Percentiles rank a stretch among this genome's conserved stretches.
Conservation (phyloP, 2,329 filamentous ascomycete genomes). For the Seiridium cupressi region DNA sequence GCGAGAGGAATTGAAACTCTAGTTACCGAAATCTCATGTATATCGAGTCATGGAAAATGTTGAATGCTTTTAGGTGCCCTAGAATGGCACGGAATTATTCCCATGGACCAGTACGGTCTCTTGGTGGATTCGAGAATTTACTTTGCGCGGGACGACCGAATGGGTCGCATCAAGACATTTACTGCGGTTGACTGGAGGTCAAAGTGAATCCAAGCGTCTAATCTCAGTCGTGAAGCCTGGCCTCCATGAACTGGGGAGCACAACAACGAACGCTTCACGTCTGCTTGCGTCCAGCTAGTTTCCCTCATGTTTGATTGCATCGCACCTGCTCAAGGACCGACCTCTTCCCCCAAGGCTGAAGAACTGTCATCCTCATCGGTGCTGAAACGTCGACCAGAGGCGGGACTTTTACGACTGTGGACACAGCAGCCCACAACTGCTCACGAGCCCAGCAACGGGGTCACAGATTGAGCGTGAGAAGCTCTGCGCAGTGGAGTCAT, state of each 20-base stretch:
- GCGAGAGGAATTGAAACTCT: background rate
- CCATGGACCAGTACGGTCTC: no score
- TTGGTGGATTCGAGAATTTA: background rate
- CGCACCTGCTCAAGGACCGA: background rate
- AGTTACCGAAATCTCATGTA: background rate
- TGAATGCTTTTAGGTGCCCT: background rate
- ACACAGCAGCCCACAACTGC: background rate
- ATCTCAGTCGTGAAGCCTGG: background rate
- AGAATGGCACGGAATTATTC: no score
- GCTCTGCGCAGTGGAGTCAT: constrained; percentile 1
- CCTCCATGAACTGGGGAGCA: background rate
- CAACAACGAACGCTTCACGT: background rate
- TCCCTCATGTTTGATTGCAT: constrained; percentile 1
- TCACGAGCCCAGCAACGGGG: constrained; percentile 2
- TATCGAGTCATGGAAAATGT: background rate
- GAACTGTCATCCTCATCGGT: background rate
- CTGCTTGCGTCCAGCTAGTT: background rate
- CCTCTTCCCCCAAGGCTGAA: background rate
- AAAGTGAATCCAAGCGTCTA: background rate
- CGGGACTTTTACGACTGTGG: constrained; percentile 4
- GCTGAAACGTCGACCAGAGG: background rate
- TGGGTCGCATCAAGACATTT: background rate
- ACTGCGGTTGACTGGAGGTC: background rate
- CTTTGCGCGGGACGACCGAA: background rate
- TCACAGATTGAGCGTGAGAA: constrained; percentile 6